Evolutionary conservation across 108 stramenopile genomes (phyloP), one percentile per base, ranked within the genome.

Genomic region (Fragilaria radians): DNA sequence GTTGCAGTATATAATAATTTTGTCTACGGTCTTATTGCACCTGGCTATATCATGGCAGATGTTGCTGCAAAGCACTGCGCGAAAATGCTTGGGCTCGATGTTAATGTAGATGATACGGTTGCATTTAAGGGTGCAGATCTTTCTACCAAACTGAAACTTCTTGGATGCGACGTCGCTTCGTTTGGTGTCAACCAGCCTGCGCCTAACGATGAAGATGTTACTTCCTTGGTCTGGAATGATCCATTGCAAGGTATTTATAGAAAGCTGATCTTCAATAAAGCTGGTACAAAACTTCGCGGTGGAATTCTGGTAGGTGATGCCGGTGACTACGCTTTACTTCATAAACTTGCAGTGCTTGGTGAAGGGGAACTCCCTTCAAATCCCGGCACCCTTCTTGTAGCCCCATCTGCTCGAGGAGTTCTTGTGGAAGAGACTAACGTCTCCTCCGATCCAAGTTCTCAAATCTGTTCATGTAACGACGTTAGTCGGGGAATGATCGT

Each of bases 281-380:
- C 77, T 4, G 91, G 93, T 28, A 92, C 85, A 22, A 81, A 73
- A 25, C 81, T 96, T 5, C 68, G 85, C 4, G 95, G 95, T 30
- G 95, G 95, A 47, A 96, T 96, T 61, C 72, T 96, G 29, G 91
- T 96, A 24, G 95, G 95, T 28, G 95, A 96, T 54, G 95, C 95
- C 4, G 61, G 64, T 2, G 95, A 96, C 67, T 96, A 93, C 81
- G 72, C 71, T 48, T 74, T 65, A 26, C 85, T 96, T 11, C 89
- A 87, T 58, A 73, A 77, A 11, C 66, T 94, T 34, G 89, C 85
- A n/a, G 61, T 87, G 27, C 76, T 78, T 49, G 72, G 70, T 58
- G 81, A 70, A 31, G 71, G 68, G 56, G 76, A 81, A 25, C 65
- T 92, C 25, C 76, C 85, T 2, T 86, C 86, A 59, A 68, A 73